Evolutionary conservation across 306 rosid species (phyloP).

Genomic region (Castanea crenata): DNA sequence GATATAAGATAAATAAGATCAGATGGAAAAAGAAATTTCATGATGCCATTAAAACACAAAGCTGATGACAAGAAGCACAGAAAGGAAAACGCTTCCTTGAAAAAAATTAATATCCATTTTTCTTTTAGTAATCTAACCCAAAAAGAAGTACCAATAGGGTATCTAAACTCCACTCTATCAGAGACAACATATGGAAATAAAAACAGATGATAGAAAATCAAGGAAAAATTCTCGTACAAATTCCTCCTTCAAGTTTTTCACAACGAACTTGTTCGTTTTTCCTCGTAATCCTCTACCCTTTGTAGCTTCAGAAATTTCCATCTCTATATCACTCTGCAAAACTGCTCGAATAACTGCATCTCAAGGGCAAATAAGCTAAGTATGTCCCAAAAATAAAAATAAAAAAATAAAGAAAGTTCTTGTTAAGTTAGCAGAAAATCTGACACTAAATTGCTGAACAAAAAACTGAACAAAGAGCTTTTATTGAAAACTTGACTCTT

Average conservation of each 20-base stretch:
- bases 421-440: no score
- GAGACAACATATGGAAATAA: not conserved
- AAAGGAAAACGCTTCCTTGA: not conserved
- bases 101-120: not conserved
- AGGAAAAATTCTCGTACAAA: not conserved
- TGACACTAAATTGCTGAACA: no score
- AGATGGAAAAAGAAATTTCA: not conserved
- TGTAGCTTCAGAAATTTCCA: slow-evolving; percentile 33
- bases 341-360: slow-evolving; percentile 55
- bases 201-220: not conserved
- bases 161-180: not conserved
- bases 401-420: no score
- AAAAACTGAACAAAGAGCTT: no score
- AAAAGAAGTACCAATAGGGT: not conserved
- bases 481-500: no score
- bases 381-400: no score
- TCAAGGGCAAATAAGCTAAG: not conserved
- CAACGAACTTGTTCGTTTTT: slow-evolving; percentile 75
- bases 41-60: not conserved
- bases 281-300: slow-evolving; percentile 58
- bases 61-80: not conserved
- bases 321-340: slow-evolving; percentile 2
- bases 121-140: not conserved
- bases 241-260: no score
- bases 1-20: not conserved